Evolutionary conservation across 129 eudicot genomes (phyloP), one percentile per base, ranked within the genome.

Genomic region (Artemisia tridentata): DNA sequence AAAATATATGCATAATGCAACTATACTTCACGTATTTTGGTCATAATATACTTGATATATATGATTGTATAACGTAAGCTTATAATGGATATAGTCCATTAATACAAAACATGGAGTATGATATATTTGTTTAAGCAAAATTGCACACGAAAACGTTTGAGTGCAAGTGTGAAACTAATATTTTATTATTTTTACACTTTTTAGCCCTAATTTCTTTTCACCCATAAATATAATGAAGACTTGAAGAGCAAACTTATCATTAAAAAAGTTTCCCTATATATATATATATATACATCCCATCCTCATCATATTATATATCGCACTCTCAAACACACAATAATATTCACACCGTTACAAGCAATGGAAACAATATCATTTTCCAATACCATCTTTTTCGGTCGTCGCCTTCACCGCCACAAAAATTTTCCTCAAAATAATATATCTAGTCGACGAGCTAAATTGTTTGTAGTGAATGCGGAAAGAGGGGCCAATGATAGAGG

Each of bases 401-500:
- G 12, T 11, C 0, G 11, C 34, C 13, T 11, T 3, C 58, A 11
- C 20, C 50, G 11, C 15, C 69, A 19, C 50, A 31, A 18, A 3
- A 53, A 43, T 2, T 11, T 25, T 25, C 29, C 3, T 25, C 29
- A 25, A 25, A 25, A 25, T 25, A 25, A 25, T 25, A 25, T 25
- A 25, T 25, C 29, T 0, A 52, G n/a, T 8, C 18, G 25, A 0
- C 31, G 20, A 20, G 19, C 77, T 27, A 19, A 54, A 7, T 43
- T 72, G 16, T 20, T 46, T 66, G 29, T 65, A 1, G 81, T 76
- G 11, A 71, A 7, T 46, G 79, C 72, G 11, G 3, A 11, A 51
- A 75, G 76, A 29, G 82, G 82, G 53, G 47, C 17, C 19, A 69
- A 72, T 19, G 71, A 68, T 54, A 31, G 29, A 58, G 55, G 85